Conservation (phyloP, 805 yeast genomes). For the Saccharomycopsis amapae region DNA sequence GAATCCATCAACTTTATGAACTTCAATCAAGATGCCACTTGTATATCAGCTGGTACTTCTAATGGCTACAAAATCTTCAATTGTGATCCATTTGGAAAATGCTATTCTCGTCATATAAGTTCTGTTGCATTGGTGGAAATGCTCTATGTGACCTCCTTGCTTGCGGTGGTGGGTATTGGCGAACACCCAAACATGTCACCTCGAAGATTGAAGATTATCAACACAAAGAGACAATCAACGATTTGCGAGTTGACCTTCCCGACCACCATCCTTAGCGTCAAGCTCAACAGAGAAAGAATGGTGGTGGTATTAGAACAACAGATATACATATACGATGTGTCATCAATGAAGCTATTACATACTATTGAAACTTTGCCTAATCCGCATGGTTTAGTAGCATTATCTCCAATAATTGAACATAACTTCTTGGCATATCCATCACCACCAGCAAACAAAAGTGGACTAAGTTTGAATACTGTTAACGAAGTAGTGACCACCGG, state of each 20-base stretch:
- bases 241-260: constrained; percentile 74
- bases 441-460: constrained; percentile 44
- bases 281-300: constrained; percentile 58
- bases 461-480: background rate
- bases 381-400: constrained; percentile 51
- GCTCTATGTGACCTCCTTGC: constrained; percentile 65
- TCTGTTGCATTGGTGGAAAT: constrained; percentile 65
- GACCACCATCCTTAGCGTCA: constrained; percentile 50
- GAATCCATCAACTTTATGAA: constrained; percentile 40
- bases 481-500: background rate
- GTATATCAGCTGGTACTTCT: constrained; percentile 62
- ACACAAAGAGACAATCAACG: constrained; percentile 55
- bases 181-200: constrained; percentile 65
- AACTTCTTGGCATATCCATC: constrained; percentile 68
- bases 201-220: constrained; percentile 73
- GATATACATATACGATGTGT: constrained; percentile 64
- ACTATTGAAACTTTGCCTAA: constrained; percentile 43
- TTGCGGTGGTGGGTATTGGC: constrained; percentile 69
- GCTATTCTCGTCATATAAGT: constrained; percentile 41
- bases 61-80: constrained; percentile 60
- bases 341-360: constrained; percentile 58
- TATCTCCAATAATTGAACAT: constrained; percentile 46
- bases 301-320: constrained; percentile 57
- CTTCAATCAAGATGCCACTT: constrained; percentile 70
- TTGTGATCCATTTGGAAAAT: constrained; percentile 59